A percentile compares a stretch with the other conserved stretches of the same genome.
These are phyloP conservation scores for Neofusicoccum cordaticola DNA, from an alignment of 2,329 filamentous ascomycete genomes.

Conservation along the genomic window DNA sequence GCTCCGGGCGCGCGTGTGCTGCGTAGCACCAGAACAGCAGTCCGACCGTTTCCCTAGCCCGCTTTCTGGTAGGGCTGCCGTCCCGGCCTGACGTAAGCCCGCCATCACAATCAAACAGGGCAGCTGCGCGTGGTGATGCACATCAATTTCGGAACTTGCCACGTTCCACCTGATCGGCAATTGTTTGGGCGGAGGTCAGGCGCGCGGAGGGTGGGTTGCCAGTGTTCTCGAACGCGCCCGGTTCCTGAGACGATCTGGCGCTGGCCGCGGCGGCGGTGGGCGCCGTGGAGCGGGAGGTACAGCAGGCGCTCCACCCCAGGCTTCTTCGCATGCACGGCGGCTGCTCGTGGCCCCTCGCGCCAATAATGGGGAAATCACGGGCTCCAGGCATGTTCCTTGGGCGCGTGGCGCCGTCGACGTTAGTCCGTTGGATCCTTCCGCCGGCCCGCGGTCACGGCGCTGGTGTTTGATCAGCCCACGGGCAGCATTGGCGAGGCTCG, in stretches of 20 bases:
- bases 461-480: conserved; percentile 16
- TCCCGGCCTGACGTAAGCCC: conserved; percentile 1
- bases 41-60: conserved; percentile 12
- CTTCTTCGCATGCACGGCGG: neutral
- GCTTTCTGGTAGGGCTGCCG: conserved; percentile 11
- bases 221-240: neutral
- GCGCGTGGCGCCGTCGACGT: conserved; percentile 10
- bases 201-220: neutral
- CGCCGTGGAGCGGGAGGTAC: conserved; percentile 1
- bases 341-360: neutral
- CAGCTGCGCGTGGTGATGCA: conserved; percentile 1
- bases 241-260: conserved; percentile 4
- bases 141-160: conserved; percentile 13
- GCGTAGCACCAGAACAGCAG: neutral
- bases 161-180: conserved; percentile 3
- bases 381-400: conserved; percentile 8
- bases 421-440: conserved; percentile 13
- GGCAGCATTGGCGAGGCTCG: neutral
- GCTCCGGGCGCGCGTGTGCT: neutral
- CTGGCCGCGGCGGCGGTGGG: neutral
- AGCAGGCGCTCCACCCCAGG: neutral
- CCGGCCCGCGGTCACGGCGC: conserved; percentile 14
- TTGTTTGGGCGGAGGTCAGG: conserved; percentile 2
- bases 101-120: conserved; percentile 6
- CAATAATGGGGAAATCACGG: conserved; percentile 4